Evolutionary conservation across 2,329 filamentous ascomycete species (phyloP), one percentile per base, ranked within the genome.

Genomic region (Fusarium aywerte): DNA sequence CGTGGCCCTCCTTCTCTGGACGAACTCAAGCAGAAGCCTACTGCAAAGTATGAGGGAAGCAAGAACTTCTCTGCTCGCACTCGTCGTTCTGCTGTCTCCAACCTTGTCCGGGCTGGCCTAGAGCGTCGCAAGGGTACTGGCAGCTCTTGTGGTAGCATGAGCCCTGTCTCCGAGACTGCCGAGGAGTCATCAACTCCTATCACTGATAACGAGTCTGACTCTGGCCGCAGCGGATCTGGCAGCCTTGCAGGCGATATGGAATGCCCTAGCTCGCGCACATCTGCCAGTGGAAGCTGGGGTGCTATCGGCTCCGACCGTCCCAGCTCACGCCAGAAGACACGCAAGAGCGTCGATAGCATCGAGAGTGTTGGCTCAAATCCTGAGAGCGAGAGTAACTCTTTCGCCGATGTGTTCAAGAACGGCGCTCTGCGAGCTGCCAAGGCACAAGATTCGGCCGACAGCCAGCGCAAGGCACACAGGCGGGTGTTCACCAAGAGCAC

Each of bases 51-150:
- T 67, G 95, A 98, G 78, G 96, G 95, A 23, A 97, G 95, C 88
- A 90, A 97, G 87, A 99, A 99, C 83, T 99, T 99, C 80, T 91
- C 92, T 12, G 89, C 93, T 56, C 93, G 96, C 64, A 94, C 96
- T 74, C 93, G 96, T 62, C 93, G 95, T 68, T 93, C 92, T 73
- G 96, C 96, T 25, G 89, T 99, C 42, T 90, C 94, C 82, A 97
- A 93, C 76, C 87, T 99, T 48, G 92, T 97, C 64, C 92, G 92
- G 68, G 95, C 95, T 53, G 94, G 95, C 16, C 86, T 96, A 66
- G 92, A 93, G 75, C 92, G 96, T 61, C 92, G 95, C 86, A 84
- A 91, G 86, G 80, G 90, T 59, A 92, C 90, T 66, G 84, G 88
- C 66, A 90, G 89, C 77, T 88, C 85, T 68, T 85, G 84, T 62